Evolutionary conservation across 768 basidiomycete genomes (phyloP), one percentile per base, ranked within the genome.

Genomic region (Filobasidium floriforme): DNA sequence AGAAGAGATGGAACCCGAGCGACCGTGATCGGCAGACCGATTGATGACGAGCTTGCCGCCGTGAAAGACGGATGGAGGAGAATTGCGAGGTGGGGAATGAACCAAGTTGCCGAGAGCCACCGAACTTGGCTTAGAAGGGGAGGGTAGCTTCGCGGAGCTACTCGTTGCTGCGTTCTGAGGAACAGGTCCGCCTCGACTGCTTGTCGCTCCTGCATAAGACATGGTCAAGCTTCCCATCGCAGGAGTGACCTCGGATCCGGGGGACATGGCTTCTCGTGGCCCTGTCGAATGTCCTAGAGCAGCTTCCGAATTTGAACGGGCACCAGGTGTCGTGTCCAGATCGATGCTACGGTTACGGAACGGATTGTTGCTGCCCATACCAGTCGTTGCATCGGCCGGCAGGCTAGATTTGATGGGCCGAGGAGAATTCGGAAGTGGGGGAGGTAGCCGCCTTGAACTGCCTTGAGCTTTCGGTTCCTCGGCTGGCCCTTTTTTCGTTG

Each of bases 31-130:
- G 14, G 46, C 2, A 18, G 46, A 18, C 29, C 54, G 19, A 15
- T 57, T 57, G 54, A 57, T 57, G 29, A 14, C 15, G 5, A 57
- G 54, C 54, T 57, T 57, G 22, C 54, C 54, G 54, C 29, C 29
- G 24, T 22, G 14, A 32, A 57, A 24, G 7, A 32, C 19, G 29
- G 19, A 6, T 6, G 54, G 54, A 24, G 29, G 54, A 28, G 32
- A 37, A 9, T 37, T 37, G 32, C 32, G 32, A 37, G 54, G 29
- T 5, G 54, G 26, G 24, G 54, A 32, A 57, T 32, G 46, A 14
- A 49, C 12, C 18, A 49, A 22, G 22, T 49, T 49, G 46, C 22
- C 14, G 22, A 49, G 2, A 12, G 46, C 15, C 15, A 14, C 46
- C 15, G 46, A 22, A 19, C 54, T 57, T 28, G 54, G 22, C 26